Evolutionary conservation across 805 yeast genomes (phyloP).

Genomic region (Candida berthetii): DNA sequence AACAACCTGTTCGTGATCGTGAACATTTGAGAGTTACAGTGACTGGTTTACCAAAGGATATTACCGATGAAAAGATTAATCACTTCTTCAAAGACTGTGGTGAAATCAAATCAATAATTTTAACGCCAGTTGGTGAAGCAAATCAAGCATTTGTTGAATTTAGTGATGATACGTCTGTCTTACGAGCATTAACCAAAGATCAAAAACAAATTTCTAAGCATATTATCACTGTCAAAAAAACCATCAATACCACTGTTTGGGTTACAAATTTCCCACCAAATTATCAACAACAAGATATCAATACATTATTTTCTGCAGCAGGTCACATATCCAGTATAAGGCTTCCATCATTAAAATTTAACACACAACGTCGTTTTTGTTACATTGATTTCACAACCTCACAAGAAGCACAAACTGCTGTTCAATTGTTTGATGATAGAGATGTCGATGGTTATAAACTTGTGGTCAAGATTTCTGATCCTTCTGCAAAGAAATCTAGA

Average conservation of each 20-base stretch:
- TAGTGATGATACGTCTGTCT: conserved; percentile 34
- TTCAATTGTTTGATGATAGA: conserved; percentile 32
- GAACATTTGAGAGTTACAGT: conserved; percentile 58
- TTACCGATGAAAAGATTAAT: conserved; percentile 31
- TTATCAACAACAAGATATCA: conserved; percentile 32
- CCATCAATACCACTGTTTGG: conserved; percentile 54
- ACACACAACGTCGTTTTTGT: conserved; percentile 61
- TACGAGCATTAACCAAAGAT: conserved; percentile 57
- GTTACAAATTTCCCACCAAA: conserved; percentile 68
- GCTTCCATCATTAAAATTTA: conserved; percentile 55
- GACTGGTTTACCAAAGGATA: conserved; percentile 33
- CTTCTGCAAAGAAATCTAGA: conserved; percentile 34
- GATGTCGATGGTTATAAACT: conserved; percentile 32
- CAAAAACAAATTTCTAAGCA: conserved; percentile 37
- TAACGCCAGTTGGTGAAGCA: conserved; percentile 9
- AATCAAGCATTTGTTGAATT: conserved; percentile 57
- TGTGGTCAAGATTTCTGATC: conserved; percentile 59
- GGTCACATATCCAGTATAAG: conserved; percentile 46
- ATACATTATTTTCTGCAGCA: conserved; percentile 29
- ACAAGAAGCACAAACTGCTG: conserved; percentile 39
- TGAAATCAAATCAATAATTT: conserved; percentile 29
- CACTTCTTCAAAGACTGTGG: conserved; percentile 61
- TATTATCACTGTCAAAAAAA: conserved; percentile 38
- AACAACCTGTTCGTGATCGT: conserved; percentile 35
- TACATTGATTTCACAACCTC: conserved; percentile 51